Conservation (phyloP, 345 rosid genomes). For the Gynandropsis gynandra region DNA sequence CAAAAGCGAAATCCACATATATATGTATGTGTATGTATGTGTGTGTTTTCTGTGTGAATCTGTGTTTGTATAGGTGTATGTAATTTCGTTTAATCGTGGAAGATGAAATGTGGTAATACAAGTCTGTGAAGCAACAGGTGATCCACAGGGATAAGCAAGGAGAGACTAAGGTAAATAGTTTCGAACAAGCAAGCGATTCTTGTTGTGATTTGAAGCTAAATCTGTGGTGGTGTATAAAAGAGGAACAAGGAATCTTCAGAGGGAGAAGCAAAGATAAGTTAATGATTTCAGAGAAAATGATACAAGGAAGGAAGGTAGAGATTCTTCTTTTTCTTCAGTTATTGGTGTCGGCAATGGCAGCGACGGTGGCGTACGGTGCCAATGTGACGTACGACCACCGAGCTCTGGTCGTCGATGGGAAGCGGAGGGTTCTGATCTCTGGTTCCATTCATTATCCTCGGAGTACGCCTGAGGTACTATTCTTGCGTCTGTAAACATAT, state of each 20-base stretch:
- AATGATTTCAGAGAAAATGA: constrained; percentile 12
- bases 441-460: constrained; percentile 98
- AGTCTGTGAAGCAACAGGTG: constrained; percentile 28
- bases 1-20: constrained; percentile 2
- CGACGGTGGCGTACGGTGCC: constrained; percentile 34
- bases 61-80: constrained; percentile 5
- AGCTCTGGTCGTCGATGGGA: constrained; percentile 70
- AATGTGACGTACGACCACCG: constrained; percentile 79
- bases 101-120: constrained; percentile 26
- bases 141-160: background rate
- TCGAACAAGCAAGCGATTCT: constrained; percentile 10
- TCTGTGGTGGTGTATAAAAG: constrained; percentile 8
- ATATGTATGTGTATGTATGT: background rate
- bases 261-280: background rate
- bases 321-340: constrained; percentile 3
- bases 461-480: constrained; percentile 71
- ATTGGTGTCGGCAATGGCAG: constrained; percentile 23
- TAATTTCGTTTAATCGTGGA: background rate
- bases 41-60: too few relatives aligned
- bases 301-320: constrained; percentile 11
- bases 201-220: constrained; percentile 18
- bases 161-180: background rate
- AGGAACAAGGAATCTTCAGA: background rate
- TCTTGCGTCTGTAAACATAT: background rate
- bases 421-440: constrained; percentile 62